Evolutionary conservation across 192 early-diverging fungal genomes (phyloP), one percentile per base, ranked within the genome.

Genomic region (Coemansia asiatica): DNA sequence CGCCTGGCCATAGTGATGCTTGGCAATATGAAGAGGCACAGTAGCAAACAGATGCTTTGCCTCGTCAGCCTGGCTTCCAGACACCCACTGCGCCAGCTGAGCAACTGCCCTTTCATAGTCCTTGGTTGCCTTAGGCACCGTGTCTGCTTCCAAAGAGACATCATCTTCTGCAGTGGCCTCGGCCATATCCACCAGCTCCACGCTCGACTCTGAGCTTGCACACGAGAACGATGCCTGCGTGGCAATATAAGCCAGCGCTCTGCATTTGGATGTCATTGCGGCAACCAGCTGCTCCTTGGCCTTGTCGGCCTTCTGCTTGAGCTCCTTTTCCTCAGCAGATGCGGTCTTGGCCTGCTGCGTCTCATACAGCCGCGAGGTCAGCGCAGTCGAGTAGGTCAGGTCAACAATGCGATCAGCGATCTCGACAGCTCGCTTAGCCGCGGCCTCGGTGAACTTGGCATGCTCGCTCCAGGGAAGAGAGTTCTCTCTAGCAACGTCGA

Each of bases 291-390:
- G 85, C 10, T 82, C 79, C 75, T 91, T 92, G 51, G 85, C 87
- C 40, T 83, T 70, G 22, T 95, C 94, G 57, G 89, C 89, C 44
- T 91, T 89, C 76, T 92, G 85, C 74, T 82, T 83, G 51, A 76
- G 53, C 68, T 83, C 75, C 76, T 84, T 84, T 13, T 81, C 79
- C 40, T 67, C 84, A 18, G 87, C 85, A 33, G 83, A 85, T 40
- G 59, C 63, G 13, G 85, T 79, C 12, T 82, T 66, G 0, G 77
- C 74, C 67, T 74, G 69, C 61, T 74, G 59, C 15, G 40, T 75
- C 74, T 66, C 72, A 56, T 74, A 82, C 29, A 74, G 66, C 7
- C 62, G 47, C 28, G 81, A 77, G 0, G 84, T 88, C 28, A 98
- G 76, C 26, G 86, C 87, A 21, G 50, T 74, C 51, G 82, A 44